These are phyloP conservation scores for Cornus kousa DNA, from an alignment of 148 eudicot species.

Conservation along the genomic window DNA sequence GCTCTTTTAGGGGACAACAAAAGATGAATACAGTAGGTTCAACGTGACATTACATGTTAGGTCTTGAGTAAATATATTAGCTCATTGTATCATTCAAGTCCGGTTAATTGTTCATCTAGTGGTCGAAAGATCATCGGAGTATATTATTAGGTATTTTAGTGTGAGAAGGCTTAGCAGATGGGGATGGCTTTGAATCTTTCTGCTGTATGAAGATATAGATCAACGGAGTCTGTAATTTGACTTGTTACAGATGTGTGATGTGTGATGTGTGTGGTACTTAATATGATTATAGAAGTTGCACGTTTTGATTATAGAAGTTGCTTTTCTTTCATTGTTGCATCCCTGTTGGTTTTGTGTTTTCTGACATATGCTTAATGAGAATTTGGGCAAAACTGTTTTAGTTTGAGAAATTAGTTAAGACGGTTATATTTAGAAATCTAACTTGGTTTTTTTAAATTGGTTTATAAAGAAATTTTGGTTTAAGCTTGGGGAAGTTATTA, in stretches of 20 bases:
- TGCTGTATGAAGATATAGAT: neutral
- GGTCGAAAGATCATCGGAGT: too few relatives aligned
- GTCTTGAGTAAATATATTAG: neutral
- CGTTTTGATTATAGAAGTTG: too few relatives aligned
- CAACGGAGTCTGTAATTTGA: neutral
- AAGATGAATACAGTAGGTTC: neutral
- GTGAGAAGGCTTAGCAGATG: neutral
- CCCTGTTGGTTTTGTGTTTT: too few relatives aligned
- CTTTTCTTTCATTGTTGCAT: too few relatives aligned
- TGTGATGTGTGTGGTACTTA: neutral
- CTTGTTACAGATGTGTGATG: neutral
- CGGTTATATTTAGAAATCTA: too few relatives aligned
- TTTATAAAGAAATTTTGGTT: too few relatives aligned
- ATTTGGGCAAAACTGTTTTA: too few relatives aligned
- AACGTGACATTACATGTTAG: neutral
- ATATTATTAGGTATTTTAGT: neutral
- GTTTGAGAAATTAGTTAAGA: too few relatives aligned
- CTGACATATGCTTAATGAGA: too few relatives aligned
- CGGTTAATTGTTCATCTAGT: neutral
- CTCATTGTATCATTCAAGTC: neutral
- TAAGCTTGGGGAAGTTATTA: too few relatives aligned
- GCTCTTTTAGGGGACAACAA: constrained; percentile 38
- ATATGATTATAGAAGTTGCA: too few relatives aligned
- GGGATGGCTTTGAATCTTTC: neutral
- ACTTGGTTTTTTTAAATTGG: too few relatives aligned